Evolutionary conservation across 1,139 yeast species (phyloP).

Genomic region (Blastobotrys serpentis): DNA sequence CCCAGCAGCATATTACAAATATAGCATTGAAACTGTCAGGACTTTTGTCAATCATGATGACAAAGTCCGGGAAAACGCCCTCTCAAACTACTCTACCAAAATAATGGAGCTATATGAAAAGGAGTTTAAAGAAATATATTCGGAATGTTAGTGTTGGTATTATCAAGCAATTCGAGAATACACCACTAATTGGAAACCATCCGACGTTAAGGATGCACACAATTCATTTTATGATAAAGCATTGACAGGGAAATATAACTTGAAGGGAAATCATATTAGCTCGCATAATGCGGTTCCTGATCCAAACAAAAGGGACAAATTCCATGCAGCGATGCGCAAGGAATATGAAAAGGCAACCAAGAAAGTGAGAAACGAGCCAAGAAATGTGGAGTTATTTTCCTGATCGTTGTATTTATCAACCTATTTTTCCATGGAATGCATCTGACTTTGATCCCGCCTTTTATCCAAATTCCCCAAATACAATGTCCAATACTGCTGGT

Average conservation of each 20-base stretch:
- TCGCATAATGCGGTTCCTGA: conserved; percentile 1
- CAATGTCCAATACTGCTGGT: background rate
- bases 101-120: conserved; percentile 32
- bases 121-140: conserved; percentile 32
- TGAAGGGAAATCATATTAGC: background rate
- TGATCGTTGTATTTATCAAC: background rate
- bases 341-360: background rate
- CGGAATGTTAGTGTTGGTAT: conserved; percentile 38
- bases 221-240: background rate
- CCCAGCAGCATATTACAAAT: conserved; percentile 33
- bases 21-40: conserved; percentile 26
- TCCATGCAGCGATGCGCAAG: background rate
- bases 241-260: background rate
- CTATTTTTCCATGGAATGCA: background rate
- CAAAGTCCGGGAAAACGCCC: conserved; percentile 32
- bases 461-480: background rate
- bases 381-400: background rate
- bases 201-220: background rate
- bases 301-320: background rate
- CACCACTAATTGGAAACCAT: background rate
- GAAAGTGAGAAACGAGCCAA: background rate
- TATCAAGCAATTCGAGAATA: conserved; percentile 30
- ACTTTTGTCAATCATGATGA: conserved; percentile 38
- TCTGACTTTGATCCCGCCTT: background rate
- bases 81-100: conserved; percentile 30